Evolutionary conservation across 331 rosid genomes (phyloP).

Genomic region (Stylosanthes scabra): DNA sequence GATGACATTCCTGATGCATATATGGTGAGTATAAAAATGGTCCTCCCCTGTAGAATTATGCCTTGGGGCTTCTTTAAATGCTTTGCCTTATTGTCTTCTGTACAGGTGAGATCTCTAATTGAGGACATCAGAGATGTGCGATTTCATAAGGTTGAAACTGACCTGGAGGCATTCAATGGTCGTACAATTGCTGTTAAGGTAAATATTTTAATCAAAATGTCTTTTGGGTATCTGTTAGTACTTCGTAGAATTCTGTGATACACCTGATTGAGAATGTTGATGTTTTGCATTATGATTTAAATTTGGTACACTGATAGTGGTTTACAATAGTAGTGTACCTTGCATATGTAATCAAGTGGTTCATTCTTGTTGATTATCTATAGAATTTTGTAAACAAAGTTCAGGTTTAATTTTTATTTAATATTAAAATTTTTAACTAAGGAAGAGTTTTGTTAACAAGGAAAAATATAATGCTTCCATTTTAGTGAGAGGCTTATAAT

Average conservation of each 20-base stretch:
- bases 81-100: conserved; percentile 36
- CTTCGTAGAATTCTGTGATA: conserved; percentile 18
- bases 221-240: background rate
- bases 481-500: background rate
- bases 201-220: conserved; percentile 21
- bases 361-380: background rate
- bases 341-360: background rate
- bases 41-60: conserved; percentile 24
- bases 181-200: conserved; percentile 96
- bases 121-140: conserved; percentile 91
- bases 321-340: background rate
- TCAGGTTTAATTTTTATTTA: background rate
- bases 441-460: no score
- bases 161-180: conserved; percentile 84
- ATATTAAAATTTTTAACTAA: no score
- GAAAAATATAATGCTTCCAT: no score
- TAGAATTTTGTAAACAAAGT: background rate
- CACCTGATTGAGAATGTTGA: background rate
- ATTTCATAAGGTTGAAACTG: conserved; percentile 91
- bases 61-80: conserved; percentile 21
- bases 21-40: conserved; percentile 68
- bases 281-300: conserved; percentile 1
- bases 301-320: conserved; percentile 11
- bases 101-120: conserved; percentile 84
- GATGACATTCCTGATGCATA: conserved; percentile 78